phyloP scores from a whole-genome alignment of 768 basidiomycete genomes.

The Gymnopilus dilepis region DNA sequence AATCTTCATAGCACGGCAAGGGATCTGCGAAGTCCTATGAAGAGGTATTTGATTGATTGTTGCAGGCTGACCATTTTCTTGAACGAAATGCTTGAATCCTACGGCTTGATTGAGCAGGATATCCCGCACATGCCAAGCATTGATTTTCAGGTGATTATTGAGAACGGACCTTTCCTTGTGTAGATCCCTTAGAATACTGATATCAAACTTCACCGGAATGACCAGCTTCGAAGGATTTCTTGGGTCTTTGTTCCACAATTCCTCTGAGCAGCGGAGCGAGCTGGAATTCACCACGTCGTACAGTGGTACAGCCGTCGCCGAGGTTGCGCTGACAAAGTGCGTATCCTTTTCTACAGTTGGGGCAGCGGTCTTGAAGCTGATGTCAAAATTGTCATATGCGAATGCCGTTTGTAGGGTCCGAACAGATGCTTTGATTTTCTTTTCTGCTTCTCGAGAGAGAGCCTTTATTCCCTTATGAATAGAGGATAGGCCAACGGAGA shows the following conservation, averaged over 20 bases:
- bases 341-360: constrained; percentile 24
- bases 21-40: constrained; percentile 24
- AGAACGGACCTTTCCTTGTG: too few relatives aligned
- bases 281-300: constrained; percentile 25
- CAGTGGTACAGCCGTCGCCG: constrained; percentile 27
- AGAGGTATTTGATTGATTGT: constrained; percentile 32
- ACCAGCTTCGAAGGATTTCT: too few relatives aligned
- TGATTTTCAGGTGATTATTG: constrained; percentile 24
- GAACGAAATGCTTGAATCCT: constrained; percentile 27
- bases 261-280: constrained; percentile 25
- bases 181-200: too few relatives aligned
- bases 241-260: constrained; percentile 26
- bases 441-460: constrained; percentile 20
- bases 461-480: constrained; percentile 20
- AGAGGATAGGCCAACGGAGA: constrained; percentile 26
- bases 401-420: constrained; percentile 19
- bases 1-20: constrained; percentile 27
- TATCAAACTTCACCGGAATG: too few relatives aligned
- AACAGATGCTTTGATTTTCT: constrained; percentile 10
- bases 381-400: constrained; percentile 34
- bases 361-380: constrained; percentile 23
- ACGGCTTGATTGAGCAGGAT: constrained; percentile 32
- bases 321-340: constrained; percentile 30
- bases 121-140: constrained; percentile 32
- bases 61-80: constrained; percentile 26